phyloP scores from a whole-genome alignment of 805 yeast species.

The Cyberlindnera suaveolens region DNA sequence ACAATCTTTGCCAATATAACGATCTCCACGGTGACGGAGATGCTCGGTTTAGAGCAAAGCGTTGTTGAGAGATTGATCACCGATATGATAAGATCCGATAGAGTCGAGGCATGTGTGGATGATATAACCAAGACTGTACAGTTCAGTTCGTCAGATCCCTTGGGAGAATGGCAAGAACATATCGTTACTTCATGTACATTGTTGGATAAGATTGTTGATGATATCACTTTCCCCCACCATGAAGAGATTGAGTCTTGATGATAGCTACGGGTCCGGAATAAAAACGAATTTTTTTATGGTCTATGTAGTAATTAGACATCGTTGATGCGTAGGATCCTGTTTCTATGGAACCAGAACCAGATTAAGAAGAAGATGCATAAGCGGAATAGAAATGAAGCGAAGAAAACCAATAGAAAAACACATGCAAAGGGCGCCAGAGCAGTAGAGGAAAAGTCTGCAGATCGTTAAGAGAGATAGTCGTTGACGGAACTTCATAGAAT shows the following conservation, averaged over 20 bases:
- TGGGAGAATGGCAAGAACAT: constrained; percentile 20
- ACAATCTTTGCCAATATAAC: constrained; percentile 13
- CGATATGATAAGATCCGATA: constrained; percentile 15
- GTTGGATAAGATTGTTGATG: constrained; percentile 18
- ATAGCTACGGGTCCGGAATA: too few species aligned
- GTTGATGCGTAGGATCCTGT: too few species aligned
- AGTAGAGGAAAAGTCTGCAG: too few species aligned
- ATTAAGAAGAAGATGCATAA: not conserved
- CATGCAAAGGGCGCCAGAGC: not conserved
- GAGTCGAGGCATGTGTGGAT: constrained; percentile 19
- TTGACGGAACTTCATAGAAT: not conserved
- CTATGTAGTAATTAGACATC: too few species aligned
- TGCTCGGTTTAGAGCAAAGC: constrained; percentile 4
- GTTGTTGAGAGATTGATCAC: constrained; percentile 8
- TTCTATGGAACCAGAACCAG: too few species aligned
- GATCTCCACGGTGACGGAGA: constrained; percentile 8
- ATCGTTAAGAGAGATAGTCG: too few species aligned
- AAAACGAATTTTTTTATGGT: too few species aligned
- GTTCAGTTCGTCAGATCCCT: constrained; percentile 5
- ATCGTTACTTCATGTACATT: constrained; percentile 16
- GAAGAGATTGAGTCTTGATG: too few species aligned
- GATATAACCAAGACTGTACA: constrained; percentile 17
- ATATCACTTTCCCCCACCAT: not conserved
- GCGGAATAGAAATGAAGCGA: not conserved
- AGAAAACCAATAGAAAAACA: not conserved